Percentiles rank a stretch among this genome's conserved stretches.
Evolutionary conservation across 225 moss, liverwort and hornwort species (phyloP).

Genomic region (Straminergon stramineum): DNA sequence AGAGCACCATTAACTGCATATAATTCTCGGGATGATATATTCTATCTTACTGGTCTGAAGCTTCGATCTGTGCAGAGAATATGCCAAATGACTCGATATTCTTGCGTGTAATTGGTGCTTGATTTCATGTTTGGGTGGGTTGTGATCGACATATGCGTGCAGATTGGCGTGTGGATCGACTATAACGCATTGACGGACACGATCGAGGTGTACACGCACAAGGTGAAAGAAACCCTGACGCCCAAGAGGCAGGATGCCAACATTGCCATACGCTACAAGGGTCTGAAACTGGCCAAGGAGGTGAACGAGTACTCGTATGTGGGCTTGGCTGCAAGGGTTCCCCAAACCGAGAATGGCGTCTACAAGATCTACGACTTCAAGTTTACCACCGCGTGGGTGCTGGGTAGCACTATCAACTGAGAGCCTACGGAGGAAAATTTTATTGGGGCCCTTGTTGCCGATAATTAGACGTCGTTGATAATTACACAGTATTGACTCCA

Average conservation of each 20-base stretch:
- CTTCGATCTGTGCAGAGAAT: not conserved
- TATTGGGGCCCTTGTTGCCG: not conserved
- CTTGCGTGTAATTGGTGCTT: not conserved
- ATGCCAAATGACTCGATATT: not conserved
- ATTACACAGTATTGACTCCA: not conserved
- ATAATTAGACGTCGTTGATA: not conserved
- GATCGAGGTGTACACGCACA: slow-evolving; percentile 24
- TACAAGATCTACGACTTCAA: slow-evolving; percentile 14
- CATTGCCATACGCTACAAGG: slow-evolving; percentile 6
- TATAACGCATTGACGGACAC: slow-evolving; percentile 36
- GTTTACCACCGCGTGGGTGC: slow-evolving; percentile 7
- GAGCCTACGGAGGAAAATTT: not conserved
- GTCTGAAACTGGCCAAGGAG: slow-evolving; percentile 6
- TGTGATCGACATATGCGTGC: not conserved
- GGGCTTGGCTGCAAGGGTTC: slow-evolving; percentile 9
- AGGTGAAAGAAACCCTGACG: slow-evolving; percentile 18
- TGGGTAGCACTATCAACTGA: not conserved
- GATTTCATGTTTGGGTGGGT: not conserved
- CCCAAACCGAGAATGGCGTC: not conserved
- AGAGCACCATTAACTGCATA: not conserved
- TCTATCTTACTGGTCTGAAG: not conserved
- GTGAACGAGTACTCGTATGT: slow-evolving; percentile 21
- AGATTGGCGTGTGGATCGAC: slow-evolving; percentile 33
- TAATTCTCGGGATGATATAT: not conserved
- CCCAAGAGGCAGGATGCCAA: slow-evolving; percentile 14